These are phyloP conservation scores for Aspergillus spinulosporus DNA, from an alignment of 2,329 filamentous ascomycete genomes.

Conservation along the genomic window DNA sequence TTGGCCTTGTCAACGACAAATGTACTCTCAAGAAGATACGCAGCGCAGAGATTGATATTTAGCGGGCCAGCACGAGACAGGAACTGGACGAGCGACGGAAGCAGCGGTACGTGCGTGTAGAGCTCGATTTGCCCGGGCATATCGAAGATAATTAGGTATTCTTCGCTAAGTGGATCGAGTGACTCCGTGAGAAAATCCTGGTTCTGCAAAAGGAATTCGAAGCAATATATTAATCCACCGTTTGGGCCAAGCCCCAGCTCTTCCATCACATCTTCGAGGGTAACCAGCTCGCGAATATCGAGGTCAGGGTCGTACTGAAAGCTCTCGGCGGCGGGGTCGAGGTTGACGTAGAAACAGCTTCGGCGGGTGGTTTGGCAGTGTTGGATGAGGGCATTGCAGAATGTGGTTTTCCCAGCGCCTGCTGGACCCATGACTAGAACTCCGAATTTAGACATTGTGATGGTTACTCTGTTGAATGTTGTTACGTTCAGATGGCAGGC, in stretches of 20 bases:
- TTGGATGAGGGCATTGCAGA: constrained; percentile 89
- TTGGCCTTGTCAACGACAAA: constrained; percentile 96
- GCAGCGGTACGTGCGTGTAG: constrained; percentile 92
- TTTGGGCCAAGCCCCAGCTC: constrained; percentile 89
- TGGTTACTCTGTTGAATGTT: background rate
- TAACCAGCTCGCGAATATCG: constrained; percentile 93
- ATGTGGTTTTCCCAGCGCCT: constrained; percentile 95
- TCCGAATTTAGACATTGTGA: constrained; percentile 84
- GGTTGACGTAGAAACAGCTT: constrained; percentile 97
- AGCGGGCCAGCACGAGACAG: constrained; percentile 76
- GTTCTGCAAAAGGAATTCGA: constrained; percentile 93
- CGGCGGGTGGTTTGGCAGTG: constrained; percentile 86
- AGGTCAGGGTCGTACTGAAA: constrained; percentile 91
- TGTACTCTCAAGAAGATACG: constrained; percentile 91
- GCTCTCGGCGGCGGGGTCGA: constrained; percentile 90
- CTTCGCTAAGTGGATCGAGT: constrained; percentile 82
- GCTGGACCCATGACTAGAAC: constrained; percentile 95
- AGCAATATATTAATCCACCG: constrained; percentile 91
- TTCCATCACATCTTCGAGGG: constrained; percentile 93
- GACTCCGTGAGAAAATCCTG: constrained; percentile 86
- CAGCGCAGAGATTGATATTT: constrained; percentile 87
- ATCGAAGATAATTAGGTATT: constrained; percentile 96
- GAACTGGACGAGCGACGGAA: constrained; percentile 80
- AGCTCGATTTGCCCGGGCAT: constrained; percentile 99
- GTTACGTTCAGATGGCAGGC: background rate